Percentiles rank a stretch among this genome's conserved stretches.
These are phyloP conservation scores for Lentinula lateritia DNA, from an alignment of 768 basidiomycete genomes.

Conservation along the genomic window DNA sequence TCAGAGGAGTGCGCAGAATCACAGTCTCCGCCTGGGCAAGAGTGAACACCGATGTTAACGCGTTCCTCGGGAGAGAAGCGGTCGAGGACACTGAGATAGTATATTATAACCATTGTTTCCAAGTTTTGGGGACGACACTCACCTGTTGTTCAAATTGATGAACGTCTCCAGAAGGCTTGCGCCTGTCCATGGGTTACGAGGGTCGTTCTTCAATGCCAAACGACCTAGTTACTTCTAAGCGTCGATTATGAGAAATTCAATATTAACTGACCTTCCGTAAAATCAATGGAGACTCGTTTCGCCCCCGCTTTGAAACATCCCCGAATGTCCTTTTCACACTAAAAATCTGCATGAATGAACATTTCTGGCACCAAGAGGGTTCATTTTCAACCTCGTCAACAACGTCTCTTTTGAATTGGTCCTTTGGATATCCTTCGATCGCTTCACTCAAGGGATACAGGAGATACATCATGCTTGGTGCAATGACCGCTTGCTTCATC, in stretches of 20 bases:
- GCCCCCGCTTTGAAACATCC: conserved; percentile 5
- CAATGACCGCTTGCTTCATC: conserved; percentile 5
- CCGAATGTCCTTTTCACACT: conserved; percentile 1
- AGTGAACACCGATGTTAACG: conserved; percentile 3
- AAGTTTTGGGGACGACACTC: not conserved
- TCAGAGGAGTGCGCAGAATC: conserved; percentile 5
- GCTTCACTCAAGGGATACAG: not conserved
- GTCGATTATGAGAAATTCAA: not conserved
- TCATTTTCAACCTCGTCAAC: not conserved
- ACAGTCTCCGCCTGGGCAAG: conserved; percentile 6
- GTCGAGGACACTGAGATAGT: not conserved
- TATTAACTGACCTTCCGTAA: conserved; percentile 1
- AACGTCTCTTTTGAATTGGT: not conserved
- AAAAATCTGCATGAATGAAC: too few relatives aligned
- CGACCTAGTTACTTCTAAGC: not conserved
- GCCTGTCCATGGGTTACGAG: conserved; percentile 3
- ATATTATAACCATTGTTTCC: not conserved
- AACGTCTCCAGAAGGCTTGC: conserved; percentile 3
- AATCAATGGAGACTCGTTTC: conserved; percentile 6
- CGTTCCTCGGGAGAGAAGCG: conserved; percentile 4
- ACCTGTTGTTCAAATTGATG: conserved; percentile 2
- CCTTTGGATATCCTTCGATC: not conserved
- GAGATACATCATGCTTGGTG: conserved; percentile 6
- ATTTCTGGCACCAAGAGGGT: not conserved
- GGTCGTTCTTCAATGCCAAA: conserved; percentile 4